phyloP scores from a whole-genome alignment of 805 yeast species.

The Kuraishia hungarica region DNA sequence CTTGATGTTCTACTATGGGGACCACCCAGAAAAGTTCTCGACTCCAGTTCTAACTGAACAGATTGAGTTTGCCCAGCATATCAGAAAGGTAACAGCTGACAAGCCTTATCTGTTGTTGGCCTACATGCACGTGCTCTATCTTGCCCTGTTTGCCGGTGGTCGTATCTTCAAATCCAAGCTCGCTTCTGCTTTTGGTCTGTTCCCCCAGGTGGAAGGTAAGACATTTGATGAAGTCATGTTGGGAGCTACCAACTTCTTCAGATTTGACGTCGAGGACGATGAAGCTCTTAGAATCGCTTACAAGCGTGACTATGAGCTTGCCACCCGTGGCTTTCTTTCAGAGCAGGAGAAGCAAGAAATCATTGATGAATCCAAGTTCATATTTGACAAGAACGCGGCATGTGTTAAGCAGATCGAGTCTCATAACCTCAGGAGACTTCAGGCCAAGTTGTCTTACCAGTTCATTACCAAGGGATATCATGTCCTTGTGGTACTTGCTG shows the following conservation, averaged over 20 bases:
- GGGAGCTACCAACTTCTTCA: constrained; percentile 63
- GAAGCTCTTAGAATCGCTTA: constrained; percentile 54
- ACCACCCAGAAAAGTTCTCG: constrained; percentile 44
- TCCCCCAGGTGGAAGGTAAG: constrained; percentile 66
- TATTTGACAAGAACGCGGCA: constrained; percentile 53
- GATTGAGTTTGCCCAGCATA: constrained; percentile 54
- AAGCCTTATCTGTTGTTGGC: constrained; percentile 71
- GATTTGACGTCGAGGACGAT: constrained; percentile 58
- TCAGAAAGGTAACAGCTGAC: constrained; percentile 39
- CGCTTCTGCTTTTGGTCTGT: constrained; percentile 57
- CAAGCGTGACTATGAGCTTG: constrained; percentile 71
- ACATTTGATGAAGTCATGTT: constrained; percentile 53
- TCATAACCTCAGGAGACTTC: constrained; percentile 52
- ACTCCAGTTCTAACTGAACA: constrained; percentile 54
- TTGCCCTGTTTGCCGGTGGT: constrained; percentile 86
- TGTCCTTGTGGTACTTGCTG: constrained; percentile 24
- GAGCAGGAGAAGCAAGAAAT: constrained; percentile 66
- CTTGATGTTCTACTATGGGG: constrained; percentile 57
- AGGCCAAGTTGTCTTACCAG: constrained; percentile 45
- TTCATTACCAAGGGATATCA: constrained; percentile 44
- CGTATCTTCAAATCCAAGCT: constrained; percentile 60
- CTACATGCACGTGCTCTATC: constrained; percentile 76
- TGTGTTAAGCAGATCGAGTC: constrained; percentile 61
- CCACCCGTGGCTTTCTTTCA: constrained; percentile 60
- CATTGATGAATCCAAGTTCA: constrained; percentile 56